Evolutionary conservation across 2,329 filamentous ascomycete species (phyloP).

Genomic region (Botrytis aclada): DNA sequence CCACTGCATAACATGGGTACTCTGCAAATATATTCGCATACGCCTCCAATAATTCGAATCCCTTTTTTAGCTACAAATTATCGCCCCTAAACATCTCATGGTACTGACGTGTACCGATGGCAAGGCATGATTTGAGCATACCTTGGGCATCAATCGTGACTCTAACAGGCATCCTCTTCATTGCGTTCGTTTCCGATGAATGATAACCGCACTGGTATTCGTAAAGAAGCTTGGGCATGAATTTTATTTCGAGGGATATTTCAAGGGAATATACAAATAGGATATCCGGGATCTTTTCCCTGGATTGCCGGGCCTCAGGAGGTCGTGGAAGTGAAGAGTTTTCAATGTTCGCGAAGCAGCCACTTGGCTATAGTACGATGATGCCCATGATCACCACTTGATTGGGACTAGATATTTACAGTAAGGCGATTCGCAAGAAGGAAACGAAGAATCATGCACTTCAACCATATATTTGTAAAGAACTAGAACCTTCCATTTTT

Average conservation of each 20-base stretch:
- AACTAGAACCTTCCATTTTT: neutral
- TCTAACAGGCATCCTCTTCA: neutral
- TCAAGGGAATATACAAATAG: neutral
- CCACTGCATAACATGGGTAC: neutral
- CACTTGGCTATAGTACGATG: neutral
- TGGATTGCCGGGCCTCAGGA: neutral
- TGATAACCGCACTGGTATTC: neutral
- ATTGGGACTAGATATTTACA: neutral
- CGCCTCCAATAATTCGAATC: neutral
- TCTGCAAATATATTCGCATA: neutral
- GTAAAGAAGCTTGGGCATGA: neutral
- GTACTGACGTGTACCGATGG: neutral
- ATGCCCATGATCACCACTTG: neutral
- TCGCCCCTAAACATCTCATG: neutral
- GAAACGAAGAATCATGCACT: neutral
- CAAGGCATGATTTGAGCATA: neutral
- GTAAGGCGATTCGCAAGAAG: neutral
- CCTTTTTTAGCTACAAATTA: neutral
- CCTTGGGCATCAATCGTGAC: neutral
- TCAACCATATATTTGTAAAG: neutral
- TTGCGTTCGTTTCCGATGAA: neutral
- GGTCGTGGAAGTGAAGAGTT: neutral
- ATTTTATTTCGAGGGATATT: neutral
- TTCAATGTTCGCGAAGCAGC: neutral
- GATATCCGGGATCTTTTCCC: neutral